Evolutionary conservation across 371 early-diverging fungal species (phyloP), one percentile per base, ranked within the genome.

Genomic region (Saksenaea oblongispora): DNA sequence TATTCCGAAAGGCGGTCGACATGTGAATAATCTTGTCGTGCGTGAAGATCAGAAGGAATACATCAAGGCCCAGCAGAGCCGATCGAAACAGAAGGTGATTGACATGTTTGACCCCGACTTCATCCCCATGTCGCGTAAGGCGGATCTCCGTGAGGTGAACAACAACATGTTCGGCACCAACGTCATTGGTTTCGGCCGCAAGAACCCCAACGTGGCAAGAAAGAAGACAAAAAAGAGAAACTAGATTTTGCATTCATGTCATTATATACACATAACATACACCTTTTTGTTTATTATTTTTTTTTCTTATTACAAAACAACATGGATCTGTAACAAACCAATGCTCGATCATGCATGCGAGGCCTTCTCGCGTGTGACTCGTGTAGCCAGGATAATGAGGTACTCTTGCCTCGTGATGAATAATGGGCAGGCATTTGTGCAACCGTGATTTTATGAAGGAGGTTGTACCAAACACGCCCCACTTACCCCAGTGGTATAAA

Each of bases 11-110:
- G 93, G 94, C 36, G 98, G 98, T 27, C 85, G 88, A 54, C 78
- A 87, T 53, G 70, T 76, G 65, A 84, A 86, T 26, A 90, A 96
- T 67, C 77, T 98, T 61, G 90, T 98, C 27, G 78, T 96, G 39
- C 87, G 95, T 56, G 97, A 95, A 70, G 98, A 98, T 73, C 95
- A 97, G 69, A 86, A 87, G 55, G 96, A 95, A 69, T 95, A 89
- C 69, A 70, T 87, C 58, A 75, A 84, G 63, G 82, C 88, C 11
- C 66, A 82, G 60, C 79, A 85, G 65, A 68, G 74, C 53, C 77
- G 74, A 56, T 66, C 80, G 67, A 68, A 79, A 54, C 76, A 90
- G 76, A 86, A 84, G 75, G 69, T 69, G 5, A 76, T 83, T 10
- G 82, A 89, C 75, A 72, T 90, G 58, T 89, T 91, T 73, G 94